phyloP scores from a whole-genome alignment of 2,329 filamentous ascomycete genomes.

The Aureobasidium sp. region DNA sequence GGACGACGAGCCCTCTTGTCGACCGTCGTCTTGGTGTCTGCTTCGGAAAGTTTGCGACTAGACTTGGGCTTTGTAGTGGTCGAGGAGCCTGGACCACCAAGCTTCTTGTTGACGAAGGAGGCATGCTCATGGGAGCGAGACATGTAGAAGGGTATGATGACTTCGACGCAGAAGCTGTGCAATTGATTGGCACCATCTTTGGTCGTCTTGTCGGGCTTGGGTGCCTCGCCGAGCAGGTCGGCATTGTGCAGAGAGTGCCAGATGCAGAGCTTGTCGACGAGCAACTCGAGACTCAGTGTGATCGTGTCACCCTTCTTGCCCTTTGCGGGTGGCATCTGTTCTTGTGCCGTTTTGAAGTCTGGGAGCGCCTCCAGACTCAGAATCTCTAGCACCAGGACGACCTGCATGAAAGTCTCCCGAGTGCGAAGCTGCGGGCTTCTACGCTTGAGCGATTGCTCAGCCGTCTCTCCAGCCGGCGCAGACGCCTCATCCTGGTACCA shows the following conservation, averaged over 20 bases:
- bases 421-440: conserved; percentile 56
- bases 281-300: conserved; percentile 59
- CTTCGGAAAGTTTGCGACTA: conserved; percentile 32
- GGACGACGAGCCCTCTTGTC: conserved; percentile 39
- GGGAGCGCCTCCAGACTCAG: conserved; percentile 56
- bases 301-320: conserved; percentile 60
- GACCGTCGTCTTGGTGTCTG: conserved; percentile 27
- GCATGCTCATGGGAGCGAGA: conserved; percentile 67
- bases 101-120: conserved; percentile 63
- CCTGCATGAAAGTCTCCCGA: conserved; percentile 71
- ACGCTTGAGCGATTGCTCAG: conserved; percentile 47
- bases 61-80: conserved; percentile 43
- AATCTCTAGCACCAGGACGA: conserved; percentile 72
- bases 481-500: conserved; percentile 55
- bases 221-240: conserved; percentile 23
- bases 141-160: conserved; percentile 75
- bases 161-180: conserved; percentile 70
- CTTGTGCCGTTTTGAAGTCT: not conserved
- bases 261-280: conserved; percentile 72
- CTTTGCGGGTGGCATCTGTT: conserved; percentile 23
- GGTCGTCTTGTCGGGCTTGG: conserved; percentile 19
- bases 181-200: conserved; percentile 51
- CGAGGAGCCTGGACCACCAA: conserved; percentile 62
- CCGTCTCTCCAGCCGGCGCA: conserved; percentile 37
- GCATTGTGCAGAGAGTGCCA: conserved; percentile 71